Evolutionary conservation across 2,329 filamentous ascomycete genomes (phyloP).

Genomic region (Fusarium sp.): DNA sequence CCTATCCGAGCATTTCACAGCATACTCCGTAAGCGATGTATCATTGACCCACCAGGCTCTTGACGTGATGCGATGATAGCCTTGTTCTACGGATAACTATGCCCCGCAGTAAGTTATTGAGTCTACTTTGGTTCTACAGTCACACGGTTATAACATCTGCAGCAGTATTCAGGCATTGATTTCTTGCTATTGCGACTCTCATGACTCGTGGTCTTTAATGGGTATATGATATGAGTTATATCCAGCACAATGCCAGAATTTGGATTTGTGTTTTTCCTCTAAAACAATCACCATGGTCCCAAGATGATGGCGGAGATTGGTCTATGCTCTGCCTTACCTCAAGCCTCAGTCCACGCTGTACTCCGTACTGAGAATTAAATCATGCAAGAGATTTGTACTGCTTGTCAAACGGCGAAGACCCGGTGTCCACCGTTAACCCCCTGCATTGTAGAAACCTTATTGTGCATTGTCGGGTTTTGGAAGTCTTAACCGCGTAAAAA

Average conservation of each 20-base stretch:
- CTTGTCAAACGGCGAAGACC: neutral
- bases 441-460: constrained; percentile 3
- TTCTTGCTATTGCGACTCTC: no score
- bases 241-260: no score
- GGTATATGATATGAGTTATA: no score
- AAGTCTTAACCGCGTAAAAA: neutral
- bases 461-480: neutral
- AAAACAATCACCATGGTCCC: no score
- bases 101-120: neutral
- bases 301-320: no score
- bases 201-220: no score
- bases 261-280: no score
- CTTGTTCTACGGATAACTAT: neutral
- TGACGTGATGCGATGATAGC: neutral
- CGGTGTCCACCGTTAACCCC: neutral
- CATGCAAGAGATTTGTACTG: no score
- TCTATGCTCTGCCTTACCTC: no score
- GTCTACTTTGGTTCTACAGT: neutral
- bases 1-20: neutral
- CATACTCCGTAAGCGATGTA: neutral
- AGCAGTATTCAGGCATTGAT: no score
- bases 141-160: neutral
- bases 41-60: neutral
- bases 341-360: no score
- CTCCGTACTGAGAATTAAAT: no score